Conservation (phyloP, 2,329 filamentous ascomycete species). For the Dactylellina drechsleri region DNA sequence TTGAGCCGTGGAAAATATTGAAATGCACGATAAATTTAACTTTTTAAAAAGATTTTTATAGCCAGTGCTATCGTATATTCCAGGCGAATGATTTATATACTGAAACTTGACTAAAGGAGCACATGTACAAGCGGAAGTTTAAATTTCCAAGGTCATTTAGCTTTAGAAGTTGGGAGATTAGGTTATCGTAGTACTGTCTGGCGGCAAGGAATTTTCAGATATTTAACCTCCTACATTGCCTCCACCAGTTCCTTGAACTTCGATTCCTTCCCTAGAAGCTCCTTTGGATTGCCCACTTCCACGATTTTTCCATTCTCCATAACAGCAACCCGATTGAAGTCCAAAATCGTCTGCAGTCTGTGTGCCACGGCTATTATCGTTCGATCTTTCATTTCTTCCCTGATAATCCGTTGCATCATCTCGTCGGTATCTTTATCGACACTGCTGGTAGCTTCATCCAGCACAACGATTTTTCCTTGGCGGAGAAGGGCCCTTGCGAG, state of each 20-base stretch:
- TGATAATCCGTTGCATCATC: slow-evolving; percentile 69
- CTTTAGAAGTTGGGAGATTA: too few relatives aligned
- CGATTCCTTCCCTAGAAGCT: slow-evolving; percentile 12
- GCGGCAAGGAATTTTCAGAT: too few relatives aligned
- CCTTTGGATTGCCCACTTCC: slow-evolving; percentile 62
- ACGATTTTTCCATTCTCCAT: slow-evolving; percentile 66
- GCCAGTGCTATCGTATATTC: too few relatives aligned
- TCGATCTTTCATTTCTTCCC: slow-evolving; percentile 61
- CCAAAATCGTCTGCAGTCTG: slow-evolving; percentile 66
- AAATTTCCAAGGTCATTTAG: too few relatives aligned
- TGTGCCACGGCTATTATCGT: slow-evolving; percentile 69
- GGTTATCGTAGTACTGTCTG: too few relatives aligned
- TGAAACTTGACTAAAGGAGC: neutral
- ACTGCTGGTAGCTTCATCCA: slow-evolving; percentile 64
- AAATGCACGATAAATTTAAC: too few relatives aligned
- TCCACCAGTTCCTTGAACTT: slow-evolving; percentile 37
- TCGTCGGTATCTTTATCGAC: slow-evolving; percentile 70
- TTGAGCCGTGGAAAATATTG: too few relatives aligned
- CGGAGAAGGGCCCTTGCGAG: slow-evolving; percentile 65
- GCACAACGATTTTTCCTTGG: slow-evolving; percentile 63
- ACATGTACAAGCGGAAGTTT: neutral
- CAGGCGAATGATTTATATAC: too few relatives aligned
- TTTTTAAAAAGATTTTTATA: too few relatives aligned
- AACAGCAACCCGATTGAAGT: slow-evolving; percentile 67
- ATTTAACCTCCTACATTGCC: slow-evolving; percentile 5